Evolutionary conservation across 805 yeast species (phyloP).

Genomic region (Metschnikowia hibisci): DNA sequence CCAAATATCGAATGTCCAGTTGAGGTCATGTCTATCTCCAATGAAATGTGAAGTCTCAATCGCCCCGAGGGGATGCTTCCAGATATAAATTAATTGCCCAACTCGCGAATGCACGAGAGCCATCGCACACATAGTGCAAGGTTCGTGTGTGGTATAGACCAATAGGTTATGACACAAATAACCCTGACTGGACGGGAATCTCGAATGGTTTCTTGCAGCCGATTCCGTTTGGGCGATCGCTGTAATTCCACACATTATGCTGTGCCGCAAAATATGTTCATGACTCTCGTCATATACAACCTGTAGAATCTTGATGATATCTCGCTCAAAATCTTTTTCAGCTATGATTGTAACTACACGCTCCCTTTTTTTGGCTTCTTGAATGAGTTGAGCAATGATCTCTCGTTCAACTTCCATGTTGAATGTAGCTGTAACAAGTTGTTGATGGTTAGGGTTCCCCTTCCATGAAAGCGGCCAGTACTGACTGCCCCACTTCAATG

Average conservation of each 20-base stretch:
- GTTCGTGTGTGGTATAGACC: slow-evolving; percentile 90
- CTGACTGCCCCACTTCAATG: slow-evolving; percentile 57
- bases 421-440: slow-evolving; percentile 51
- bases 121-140: slow-evolving; percentile 96
- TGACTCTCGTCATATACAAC: slow-evolving; percentile 35
- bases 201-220: slow-evolving; percentile 27
- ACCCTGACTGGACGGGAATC: slow-evolving; percentile 16
- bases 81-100: slow-evolving; percentile 59
- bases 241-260: slow-evolving; percentile 69
- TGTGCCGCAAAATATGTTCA: slow-evolving; percentile 60
- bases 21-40: slow-evolving; percentile 70
- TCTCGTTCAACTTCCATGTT: slow-evolving; percentile 43
- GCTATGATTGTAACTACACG: slow-evolving; percentile 57
- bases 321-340: slow-evolving; percentile 43
- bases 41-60: slow-evolving; percentile 70
- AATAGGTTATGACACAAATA: slow-evolving; percentile 76
- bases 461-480: slow-evolving; percentile 94
- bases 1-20: slow-evolving; percentile 87
- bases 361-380: slow-evolving; percentile 9
- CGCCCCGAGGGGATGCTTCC: slow-evolving; percentile 38
- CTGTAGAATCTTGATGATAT: slow-evolving; percentile 31
- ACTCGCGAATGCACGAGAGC: slow-evolving; percentile 90
- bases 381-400: slow-evolving; percentile 19
- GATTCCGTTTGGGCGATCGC: slow-evolving; percentile 57
- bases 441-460: slow-evolving; percentile 80